Conservation (phyloP, 306 rosid species). For the Sechiopsis laciniata region DNA sequence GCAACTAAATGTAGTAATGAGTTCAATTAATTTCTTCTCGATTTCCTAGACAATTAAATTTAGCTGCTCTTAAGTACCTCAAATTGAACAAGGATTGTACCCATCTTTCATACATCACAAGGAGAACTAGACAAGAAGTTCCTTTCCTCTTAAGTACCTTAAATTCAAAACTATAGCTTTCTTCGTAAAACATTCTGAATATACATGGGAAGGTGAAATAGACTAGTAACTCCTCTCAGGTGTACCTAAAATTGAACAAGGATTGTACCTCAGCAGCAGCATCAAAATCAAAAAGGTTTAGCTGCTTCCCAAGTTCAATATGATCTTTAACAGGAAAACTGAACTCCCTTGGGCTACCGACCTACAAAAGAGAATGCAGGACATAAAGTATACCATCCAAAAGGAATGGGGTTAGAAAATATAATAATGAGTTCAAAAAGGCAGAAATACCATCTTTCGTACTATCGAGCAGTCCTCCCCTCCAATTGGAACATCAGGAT, state of each 20-base stretch:
- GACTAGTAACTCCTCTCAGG: constrained; percentile 11
- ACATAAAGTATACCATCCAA: background rate
- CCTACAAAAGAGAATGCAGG: constrained; percentile 39
- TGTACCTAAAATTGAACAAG: constrained; percentile 30
- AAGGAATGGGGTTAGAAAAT: background rate
- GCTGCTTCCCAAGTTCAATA: constrained; percentile 79
- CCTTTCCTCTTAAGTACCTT: too few species aligned
- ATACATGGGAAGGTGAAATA: constrained; percentile 21
- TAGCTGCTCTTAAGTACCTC: too few species aligned
- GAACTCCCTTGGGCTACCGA: constrained; percentile 53
- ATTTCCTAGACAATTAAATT: too few species aligned
- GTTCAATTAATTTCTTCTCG: too few species aligned
- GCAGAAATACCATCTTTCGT: constrained; percentile 52
- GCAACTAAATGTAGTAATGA: too few species aligned
- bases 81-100: too few species aligned
- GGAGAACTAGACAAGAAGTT: too few species aligned
- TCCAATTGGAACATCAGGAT: constrained; percentile 86
- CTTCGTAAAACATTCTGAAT: background rate
- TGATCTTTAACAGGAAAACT: constrained; percentile 80
- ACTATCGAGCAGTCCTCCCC: constrained; percentile 66
- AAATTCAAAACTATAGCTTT: background rate
- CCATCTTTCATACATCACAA: too few species aligned
- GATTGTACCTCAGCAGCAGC: constrained; percentile 86
- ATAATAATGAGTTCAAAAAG: constrained; percentile 20
- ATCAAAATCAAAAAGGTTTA: constrained; percentile 85